Evolutionary conservation across 228 moss, liverwort and hornwort genomes (phyloP).

Genomic region (Sphagnum fallax): DNA sequence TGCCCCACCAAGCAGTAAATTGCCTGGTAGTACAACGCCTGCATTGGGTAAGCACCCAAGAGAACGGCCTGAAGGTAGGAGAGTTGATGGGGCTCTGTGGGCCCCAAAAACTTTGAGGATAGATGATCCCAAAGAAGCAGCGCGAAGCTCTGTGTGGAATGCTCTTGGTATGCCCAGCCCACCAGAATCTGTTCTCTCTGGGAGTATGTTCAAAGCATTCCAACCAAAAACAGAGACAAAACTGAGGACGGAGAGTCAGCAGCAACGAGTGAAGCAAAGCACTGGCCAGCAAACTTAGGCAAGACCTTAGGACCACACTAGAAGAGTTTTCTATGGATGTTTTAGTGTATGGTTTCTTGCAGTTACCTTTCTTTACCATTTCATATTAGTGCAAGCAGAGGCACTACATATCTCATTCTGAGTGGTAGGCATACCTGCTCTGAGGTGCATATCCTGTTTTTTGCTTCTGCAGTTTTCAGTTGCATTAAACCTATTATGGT

Average conservation of each 20-base stretch:
- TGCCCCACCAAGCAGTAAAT: slow-evolving; percentile 17
- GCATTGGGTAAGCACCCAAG: not conserved
- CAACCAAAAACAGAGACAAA: slow-evolving; percentile 40
- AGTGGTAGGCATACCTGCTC: too few relatives aligned
- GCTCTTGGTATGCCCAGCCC: slow-evolving; percentile 36
- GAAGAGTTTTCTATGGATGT: too few relatives aligned
- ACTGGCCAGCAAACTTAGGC: too few relatives aligned
- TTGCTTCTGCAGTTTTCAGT: too few relatives aligned
- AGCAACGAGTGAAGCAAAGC: too few relatives aligned
- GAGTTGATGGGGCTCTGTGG: slow-evolving; percentile 43
- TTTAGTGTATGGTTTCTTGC: too few relatives aligned
- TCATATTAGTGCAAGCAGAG: too few relatives aligned
- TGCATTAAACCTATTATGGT: too few relatives aligned
- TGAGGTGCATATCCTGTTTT: too few relatives aligned
- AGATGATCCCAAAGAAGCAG: slow-evolving; percentile 39
- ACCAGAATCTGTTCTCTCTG: slow-evolving; percentile 20
- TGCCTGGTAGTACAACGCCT: slow-evolving; percentile 11
- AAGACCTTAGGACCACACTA: too few relatives aligned
- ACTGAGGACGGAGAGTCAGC: not conserved
- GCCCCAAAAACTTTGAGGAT: slow-evolving; percentile 55
- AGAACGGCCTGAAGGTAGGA: slow-evolving; percentile 14
- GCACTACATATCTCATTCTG: too few relatives aligned
- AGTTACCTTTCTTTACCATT: too few relatives aligned
- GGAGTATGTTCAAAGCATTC: slow-evolving; percentile 62
- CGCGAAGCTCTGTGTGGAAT: slow-evolving; percentile 70